These are phyloP conservation scores for Aspergillus tamarii DNA, from an alignment of 2,329 filamentous ascomycete genomes.

Conservation along the genomic window DNA sequence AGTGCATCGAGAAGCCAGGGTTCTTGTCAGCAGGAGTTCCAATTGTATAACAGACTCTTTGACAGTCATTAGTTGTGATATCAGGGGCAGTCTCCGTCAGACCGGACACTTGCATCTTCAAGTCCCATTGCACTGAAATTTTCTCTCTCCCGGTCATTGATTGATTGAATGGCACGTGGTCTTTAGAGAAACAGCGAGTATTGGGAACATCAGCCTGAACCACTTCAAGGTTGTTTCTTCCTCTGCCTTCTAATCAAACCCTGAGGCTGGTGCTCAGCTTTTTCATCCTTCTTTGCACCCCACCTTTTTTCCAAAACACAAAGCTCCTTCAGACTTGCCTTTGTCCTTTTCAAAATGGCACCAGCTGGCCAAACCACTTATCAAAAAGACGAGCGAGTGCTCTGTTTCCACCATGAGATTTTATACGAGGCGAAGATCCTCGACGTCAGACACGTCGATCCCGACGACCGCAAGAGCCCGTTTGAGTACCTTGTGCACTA, in stretches of 20 bases:
- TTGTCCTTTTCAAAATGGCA: slow-evolving; percentile 55
- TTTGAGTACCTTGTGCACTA: slow-evolving; percentile 95
- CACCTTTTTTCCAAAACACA: neutral
- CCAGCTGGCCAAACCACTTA: slow-evolving; percentile 60
- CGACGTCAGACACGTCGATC: slow-evolving; percentile 68
- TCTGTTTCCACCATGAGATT: slow-evolving; percentile 97
- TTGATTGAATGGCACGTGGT: neutral
- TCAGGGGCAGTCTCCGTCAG: neutral
- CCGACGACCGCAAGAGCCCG: slow-evolving; percentile 69
- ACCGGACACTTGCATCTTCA: neutral
- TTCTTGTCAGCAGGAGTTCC: neutral
- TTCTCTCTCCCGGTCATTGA: neutral
- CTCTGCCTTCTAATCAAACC: neutral
- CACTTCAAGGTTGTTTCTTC: neutral
- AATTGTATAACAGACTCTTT: neutral
- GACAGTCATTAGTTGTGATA: neutral
- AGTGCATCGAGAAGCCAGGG: neutral
- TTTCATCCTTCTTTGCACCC: neutral
- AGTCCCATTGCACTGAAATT: neutral
- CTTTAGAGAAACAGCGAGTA: neutral
- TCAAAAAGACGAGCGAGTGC: slow-evolving; percentile 81
- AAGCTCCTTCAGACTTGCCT: neutral
- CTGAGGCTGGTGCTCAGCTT: neutral
- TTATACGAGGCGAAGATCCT: slow-evolving; percentile 97
- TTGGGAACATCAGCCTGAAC: neutral